Conservation (phyloP, 2,329 filamentous ascomycete genomes). For the Graphilbum sp. region DNA sequence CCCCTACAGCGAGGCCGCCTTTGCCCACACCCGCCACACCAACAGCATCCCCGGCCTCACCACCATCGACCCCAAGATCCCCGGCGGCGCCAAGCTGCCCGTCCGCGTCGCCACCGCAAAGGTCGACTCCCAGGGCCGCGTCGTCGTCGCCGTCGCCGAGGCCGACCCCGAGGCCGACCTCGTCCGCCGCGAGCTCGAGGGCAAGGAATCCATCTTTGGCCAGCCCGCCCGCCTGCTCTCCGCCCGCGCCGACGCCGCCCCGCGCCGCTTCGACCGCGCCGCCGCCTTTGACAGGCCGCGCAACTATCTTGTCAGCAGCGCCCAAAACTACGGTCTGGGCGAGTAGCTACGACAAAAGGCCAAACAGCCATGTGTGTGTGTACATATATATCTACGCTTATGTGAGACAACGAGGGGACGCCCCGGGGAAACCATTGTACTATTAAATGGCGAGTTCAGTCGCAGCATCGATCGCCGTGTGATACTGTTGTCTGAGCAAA, state of each 20-base stretch:
- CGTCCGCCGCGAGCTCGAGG: constrained; percentile 28
- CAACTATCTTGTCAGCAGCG: constrained; percentile 21
- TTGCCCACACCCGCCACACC: constrained; percentile 15
- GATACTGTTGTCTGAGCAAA: no score
- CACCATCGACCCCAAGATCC: constrained; percentile 26
- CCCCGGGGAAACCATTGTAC: not conserved
- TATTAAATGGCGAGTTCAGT: constrained; percentile 2
- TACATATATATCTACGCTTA: no score
- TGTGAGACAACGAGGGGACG: no score
- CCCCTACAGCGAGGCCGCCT: constrained; percentile 24
- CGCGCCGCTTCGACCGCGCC: constrained; percentile 1
- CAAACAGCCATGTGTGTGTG: no score
- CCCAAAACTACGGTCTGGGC: constrained; percentile 21
- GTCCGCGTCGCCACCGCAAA: constrained; percentile 26
- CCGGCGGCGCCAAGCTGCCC: constrained; percentile 38
- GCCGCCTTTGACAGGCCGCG: constrained; percentile 16
- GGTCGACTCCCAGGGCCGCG: constrained; percentile 32
- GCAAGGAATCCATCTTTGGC: constrained; percentile 18
- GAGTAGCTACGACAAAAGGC: no score
- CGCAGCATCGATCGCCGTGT: no score
- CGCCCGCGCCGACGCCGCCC: constrained; percentile 10
- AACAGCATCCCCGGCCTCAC: constrained; percentile 17
- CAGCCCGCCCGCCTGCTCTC: constrained; percentile 9
- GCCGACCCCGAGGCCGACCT: constrained; percentile 21
- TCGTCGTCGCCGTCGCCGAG: constrained; percentile 27